A percentile compares a stretch with the other conserved stretches of the same genome.
phyloP scores from a whole-genome alignment of 768 basidiomycete genomes.

The Phlegmacium glaucopus region DNA sequence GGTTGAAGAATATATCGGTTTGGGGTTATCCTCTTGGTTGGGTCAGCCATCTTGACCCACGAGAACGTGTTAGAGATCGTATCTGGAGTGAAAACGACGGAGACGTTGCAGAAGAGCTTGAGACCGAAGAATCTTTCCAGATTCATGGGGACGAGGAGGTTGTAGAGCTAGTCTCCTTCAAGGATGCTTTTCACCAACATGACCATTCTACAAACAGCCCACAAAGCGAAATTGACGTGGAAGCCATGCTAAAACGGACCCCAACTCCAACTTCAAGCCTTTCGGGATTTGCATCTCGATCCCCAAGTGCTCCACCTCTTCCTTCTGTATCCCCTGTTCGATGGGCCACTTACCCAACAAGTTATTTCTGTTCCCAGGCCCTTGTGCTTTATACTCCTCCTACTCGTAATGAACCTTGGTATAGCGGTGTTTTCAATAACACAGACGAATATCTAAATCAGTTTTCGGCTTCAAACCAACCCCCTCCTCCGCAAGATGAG shows the following conservation, averaged over 20 bases:
- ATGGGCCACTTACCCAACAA: conserved; percentile 66
- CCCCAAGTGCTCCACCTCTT: too few relatives aligned
- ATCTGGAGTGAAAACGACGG: conserved; percentile 42
- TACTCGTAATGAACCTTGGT: conserved; percentile 20
- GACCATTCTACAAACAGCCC: not conserved
- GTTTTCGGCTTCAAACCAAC: conserved; percentile 8
- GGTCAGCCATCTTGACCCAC: conserved; percentile 50
- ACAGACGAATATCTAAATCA: conserved; percentile 18
- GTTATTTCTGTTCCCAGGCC: conserved; percentile 53
- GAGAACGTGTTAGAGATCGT: conserved; percentile 39
- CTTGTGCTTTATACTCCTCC: conserved; percentile 38
- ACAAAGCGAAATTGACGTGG: too few relatives aligned
- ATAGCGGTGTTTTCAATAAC: conserved; percentile 13
- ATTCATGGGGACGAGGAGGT: conserved; percentile 34
- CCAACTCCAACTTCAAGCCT: too few relatives aligned
- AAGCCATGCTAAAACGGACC: too few relatives aligned
- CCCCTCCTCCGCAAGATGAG: conserved; percentile 26
- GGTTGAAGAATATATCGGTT: conserved; percentile 59
- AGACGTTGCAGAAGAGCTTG: conserved; percentile 15
- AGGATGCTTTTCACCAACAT: conserved; percentile 12
- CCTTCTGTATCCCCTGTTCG: not conserved
- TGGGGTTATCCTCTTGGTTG: conserved; percentile 85
- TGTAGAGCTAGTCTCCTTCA: conserved; percentile 34
- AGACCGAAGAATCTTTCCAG: conserved; percentile 28
- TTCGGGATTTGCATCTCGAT: too few relatives aligned